Evolutionary conservation across 805 yeast species (phyloP), one percentile per base, ranked within the genome.

Genomic region (Zygosaccharomyces kombuchaensis): DNA sequence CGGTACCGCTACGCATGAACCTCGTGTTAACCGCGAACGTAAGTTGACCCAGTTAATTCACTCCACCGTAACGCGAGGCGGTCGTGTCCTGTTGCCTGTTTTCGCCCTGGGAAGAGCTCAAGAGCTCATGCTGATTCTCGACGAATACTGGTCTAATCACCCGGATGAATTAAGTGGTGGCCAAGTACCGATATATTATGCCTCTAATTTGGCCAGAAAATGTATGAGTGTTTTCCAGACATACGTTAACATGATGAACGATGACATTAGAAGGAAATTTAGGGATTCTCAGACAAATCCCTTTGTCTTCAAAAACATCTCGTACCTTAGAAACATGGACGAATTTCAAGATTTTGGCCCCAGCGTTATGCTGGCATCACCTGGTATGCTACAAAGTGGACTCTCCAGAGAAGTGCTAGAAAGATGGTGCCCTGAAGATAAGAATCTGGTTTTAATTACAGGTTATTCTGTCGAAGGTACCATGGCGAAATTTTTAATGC

Each of bases 391-490:
- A 40, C 99, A 91, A 64, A 90, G 86, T 62, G 99, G 99, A 51
- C 82, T 90, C 2, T 88, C 97, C 0, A 75, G 99, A 56, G 93
- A 86, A 56, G 72, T 93, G 16, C 73, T 93, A 23, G 99, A 93
- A 60, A 80, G 84, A 63, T 93, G 99, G 99, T 90, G 96, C 4
- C 99, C 99, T 0, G 98, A 93, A 58, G 85, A 95, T 2, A 84
- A 87, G 59, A 93, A 93, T 57, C 73, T 95, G 2, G 81, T 89
- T 21, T 77, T 93, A 17, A 67, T 93, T 62, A 93, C 99, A 0
- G 99, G 99, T 71, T 93, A 93, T 65, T 90, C 98, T 6, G 96
- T 93, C 7, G 99, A 93, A 62, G 99, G 99, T 14, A 93, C 99
- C 0, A 80, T 93, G 87, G 99, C 99, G 0, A 93, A 91, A 61